Percentiles rank a stretch among this genome's conserved stretches.
Conservation (phyloP, 169 alveolate genomes). For the Cryptosporidium viatorum region DNA sequence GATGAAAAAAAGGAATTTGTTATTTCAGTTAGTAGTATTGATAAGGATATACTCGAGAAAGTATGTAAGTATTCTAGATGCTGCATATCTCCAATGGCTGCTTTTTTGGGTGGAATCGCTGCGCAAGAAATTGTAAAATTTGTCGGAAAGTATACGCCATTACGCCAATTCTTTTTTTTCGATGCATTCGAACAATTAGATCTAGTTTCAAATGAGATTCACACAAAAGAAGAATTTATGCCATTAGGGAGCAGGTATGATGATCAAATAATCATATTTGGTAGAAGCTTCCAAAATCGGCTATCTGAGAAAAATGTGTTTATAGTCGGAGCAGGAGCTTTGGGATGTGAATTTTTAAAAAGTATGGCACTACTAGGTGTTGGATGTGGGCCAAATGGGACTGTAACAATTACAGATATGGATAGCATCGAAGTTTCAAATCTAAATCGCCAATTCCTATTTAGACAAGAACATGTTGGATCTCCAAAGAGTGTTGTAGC, state of each 20-base stretch:
- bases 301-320: slow-evolving; percentile 85
- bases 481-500: slow-evolving; percentile 83
- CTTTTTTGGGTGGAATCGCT: slow-evolving; percentile 97
- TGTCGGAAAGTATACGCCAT: slow-evolving; percentile 98
- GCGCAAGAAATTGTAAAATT: slow-evolving; percentile 97
- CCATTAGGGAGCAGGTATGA: slow-evolving; percentile 88
- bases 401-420: slow-evolving; percentile 95
- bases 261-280: slow-evolving; percentile 92
- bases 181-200: slow-evolving; percentile 93
- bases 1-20: slow-evolving; percentile 19
- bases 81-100: slow-evolving; percentile 93
- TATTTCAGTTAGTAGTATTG: slow-evolving; percentile 87
- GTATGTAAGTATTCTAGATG: slow-evolving; percentile 85
- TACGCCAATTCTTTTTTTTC: slow-evolving; percentile 94
- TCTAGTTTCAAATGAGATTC: slow-evolving; percentile 74
- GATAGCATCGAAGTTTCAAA: slow-evolving; percentile 98
- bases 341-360: slow-evolving; percentile 98
- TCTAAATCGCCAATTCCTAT: slow-evolving; percentile 96
- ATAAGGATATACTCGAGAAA: slow-evolving; percentile 84
- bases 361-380: slow-evolving; percentile 96
- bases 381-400: slow-evolving; percentile 89
- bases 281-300: slow-evolving; percentile 85
- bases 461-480: slow-evolving; percentile 88
- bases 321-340: slow-evolving; percentile 98
- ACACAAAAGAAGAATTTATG: slow-evolving; percentile 78